Evolutionary conservation across 2,329 filamentous ascomycete species (phyloP), one percentile per base, ranked within the genome.

Genomic region (Aspergillus alliaceus): DNA sequence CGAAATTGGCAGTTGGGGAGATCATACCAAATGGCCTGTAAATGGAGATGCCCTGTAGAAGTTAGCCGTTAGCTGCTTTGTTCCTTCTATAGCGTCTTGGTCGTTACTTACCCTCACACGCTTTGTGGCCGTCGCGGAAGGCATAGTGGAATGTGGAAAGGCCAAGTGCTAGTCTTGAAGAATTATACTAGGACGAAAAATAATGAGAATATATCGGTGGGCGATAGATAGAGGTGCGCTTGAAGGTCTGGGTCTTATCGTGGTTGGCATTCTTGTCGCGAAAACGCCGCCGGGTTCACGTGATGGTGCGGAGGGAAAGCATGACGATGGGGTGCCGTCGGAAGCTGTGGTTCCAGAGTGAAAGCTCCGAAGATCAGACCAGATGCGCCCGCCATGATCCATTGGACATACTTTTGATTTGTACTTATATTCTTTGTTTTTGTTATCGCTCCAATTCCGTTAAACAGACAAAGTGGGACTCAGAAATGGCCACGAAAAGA

Each of bases 401-500:
- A 39, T 54, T 51, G 37, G 32, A 51, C 6, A 9, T 22, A n/a
- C 3, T 52, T 52, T 47, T 56, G 31, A 54, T 46, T 37, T 20
- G 54, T 7, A 2, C 39, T 47, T 35, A 15, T 35, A 12, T 35
- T 11, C 14, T 34, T 15, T 27, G 2, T 5, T 27, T 44, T n/a
- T 44, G 4, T 5, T 27, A 15, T 8, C 24, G 20, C 14, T 27
- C 4, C 40, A 25, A n/a, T 25, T 18, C 22, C 2, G n/a, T 44
- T 9, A n/a, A 44, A n/a, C 24, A 11, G 22, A 44, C 39, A 59
- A 62, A 61, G 56, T 51, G 59, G 48, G 57, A 58, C 55, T 54
- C 40, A 18, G 3, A 69, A 53, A 80, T 83, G 63, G 82, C 83
- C 50, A 80, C 86, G 56, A 96, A 92, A 78, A 89, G 86, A 76